Base-by-base conservation (phyloP, 768 basidiomycete species). In the Sporobolomyces phaffii region DNA sequence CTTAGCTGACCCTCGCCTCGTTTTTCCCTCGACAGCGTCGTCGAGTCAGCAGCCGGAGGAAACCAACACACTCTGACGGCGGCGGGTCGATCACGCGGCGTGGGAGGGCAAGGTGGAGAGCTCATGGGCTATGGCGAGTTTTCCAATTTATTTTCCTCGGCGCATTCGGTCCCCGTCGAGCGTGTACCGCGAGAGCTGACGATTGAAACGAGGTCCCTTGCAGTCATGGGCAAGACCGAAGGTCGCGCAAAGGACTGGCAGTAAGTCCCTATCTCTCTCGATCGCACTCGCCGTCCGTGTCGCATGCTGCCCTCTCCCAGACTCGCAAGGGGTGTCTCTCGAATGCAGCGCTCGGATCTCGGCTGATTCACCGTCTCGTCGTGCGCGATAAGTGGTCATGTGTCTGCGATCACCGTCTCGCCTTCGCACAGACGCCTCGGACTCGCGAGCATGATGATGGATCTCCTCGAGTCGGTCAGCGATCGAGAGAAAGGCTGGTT, bases 171-270 rank as follows among this genome's bases (percentile, higher is more conserved):
- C 6, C 6, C 11, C 45, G n/a, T n/a, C n/a, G n/a, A n/a, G n/a
- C n/a, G 34, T 24, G 18, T 26, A 9, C 41, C 8, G 31, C 13
- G 47, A 44, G 34, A 18, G 1, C 31, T 31, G 5, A 22, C 2
- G 3, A 20, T n/a, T 17, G 22, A 4, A 33, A 29, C 3, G n/a
- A n/a, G 38, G 40, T 43, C 64, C 50, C 5, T 24, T 40, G 45
- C 73, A 97, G 96, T 97, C 73, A 82, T 99, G 56, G 92, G 91
- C 29, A 99, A 98, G 75, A 90, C 92, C 1, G 91, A 96, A 77
- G 91, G 92, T 3, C 69, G 77, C 8, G 80, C 81, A 0, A 64
- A 78, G 1, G 91, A 93, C 74, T 91, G 88, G 85, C 91, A 92
- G 74, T 73, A 74, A 76, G 72, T 77, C 75, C 14, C 70, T 73